These are phyloP conservation scores for Hymenoscyphus albidus DNA, from an alignment of 2,329 filamentous ascomycete species.

Conservation along the genomic window DNA sequence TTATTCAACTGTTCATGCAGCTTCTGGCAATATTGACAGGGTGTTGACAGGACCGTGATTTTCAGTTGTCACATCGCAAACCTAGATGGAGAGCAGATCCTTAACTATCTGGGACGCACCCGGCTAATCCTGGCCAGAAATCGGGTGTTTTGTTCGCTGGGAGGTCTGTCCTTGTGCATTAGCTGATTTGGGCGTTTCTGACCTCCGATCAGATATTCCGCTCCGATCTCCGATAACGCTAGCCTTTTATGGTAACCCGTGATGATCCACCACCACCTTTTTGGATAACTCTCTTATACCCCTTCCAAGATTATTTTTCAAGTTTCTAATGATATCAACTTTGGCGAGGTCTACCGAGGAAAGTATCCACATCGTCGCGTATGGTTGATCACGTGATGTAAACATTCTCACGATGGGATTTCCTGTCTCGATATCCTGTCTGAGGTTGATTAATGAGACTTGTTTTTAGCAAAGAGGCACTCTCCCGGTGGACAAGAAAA, in stretches of 20 bases:
- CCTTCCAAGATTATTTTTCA: too few species aligned
- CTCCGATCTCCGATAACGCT: not conserved
- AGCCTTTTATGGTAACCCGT: not conserved
- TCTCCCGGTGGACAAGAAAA: too few species aligned
- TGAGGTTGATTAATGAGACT: too few species aligned
- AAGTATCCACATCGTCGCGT: too few species aligned
- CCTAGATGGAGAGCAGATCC: not conserved
- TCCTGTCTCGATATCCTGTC: too few species aligned
- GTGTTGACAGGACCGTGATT: not conserved
- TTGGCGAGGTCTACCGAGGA: too few species aligned
- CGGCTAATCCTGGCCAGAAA: not conserved
- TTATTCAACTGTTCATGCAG: not conserved
- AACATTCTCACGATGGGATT: too few species aligned
- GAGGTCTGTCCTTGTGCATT: not conserved
- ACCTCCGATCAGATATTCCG: too few species aligned
- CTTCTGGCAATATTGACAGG: not conserved
- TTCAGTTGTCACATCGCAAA: not conserved
- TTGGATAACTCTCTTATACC: too few species aligned
- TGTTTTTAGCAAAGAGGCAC: too few species aligned
- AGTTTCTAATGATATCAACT: too few species aligned
- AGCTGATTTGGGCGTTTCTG: not conserved
- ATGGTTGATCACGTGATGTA: too few species aligned
- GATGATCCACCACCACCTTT: not conserved
- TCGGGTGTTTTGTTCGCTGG: not conserved
- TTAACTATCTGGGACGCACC: not conserved